Conservation (phyloP, 306 rosid species). For the Gillenia trifoliata region DNA sequence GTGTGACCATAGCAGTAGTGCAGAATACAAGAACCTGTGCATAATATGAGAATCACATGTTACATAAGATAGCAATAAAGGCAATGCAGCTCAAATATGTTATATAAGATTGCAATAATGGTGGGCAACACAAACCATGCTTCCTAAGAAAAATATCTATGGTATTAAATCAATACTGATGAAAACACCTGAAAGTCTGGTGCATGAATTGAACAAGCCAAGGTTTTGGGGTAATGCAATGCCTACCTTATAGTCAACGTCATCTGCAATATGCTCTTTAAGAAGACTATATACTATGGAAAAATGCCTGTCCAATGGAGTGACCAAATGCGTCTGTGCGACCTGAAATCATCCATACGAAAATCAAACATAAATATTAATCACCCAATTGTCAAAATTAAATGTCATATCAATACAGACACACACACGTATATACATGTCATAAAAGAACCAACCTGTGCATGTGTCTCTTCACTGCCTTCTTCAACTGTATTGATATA, state of each 20-base stretch:
- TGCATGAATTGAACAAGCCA: background rate
- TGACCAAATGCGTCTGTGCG: slow-evolving; percentile 61
- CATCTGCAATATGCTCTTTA: slow-evolving; percentile 86
- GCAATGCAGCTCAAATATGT: background rate
- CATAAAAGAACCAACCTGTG: slow-evolving; percentile 51
- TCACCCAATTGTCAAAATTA: background rate
- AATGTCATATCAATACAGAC: background rate
- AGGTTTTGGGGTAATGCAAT: slow-evolving; percentile 9
- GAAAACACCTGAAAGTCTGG: background rate
- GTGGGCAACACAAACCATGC: background rate
- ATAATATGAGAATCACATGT: background rate
- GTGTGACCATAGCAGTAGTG: slow-evolving; percentile 95
- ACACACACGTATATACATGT: background rate
- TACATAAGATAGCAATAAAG: background rate
- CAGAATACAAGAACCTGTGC: slow-evolving; percentile 89
- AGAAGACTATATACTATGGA: slow-evolving; percentile 57
- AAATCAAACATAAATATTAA: background rate
- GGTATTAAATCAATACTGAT: background rate
- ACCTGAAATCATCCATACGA: slow-evolving; percentile 61
- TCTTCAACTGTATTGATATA: slow-evolving; percentile 76
- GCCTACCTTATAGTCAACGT: slow-evolving; percentile 83
- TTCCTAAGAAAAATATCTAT: slow-evolving; percentile 1
- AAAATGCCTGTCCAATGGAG: slow-evolving; percentile 81
- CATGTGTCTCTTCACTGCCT: slow-evolving; percentile 88
- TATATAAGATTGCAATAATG: background rate